phyloP scores from a whole-genome alignment of 176 grass and related monocot genomes.

The Oryza meridionalis region DNA sequence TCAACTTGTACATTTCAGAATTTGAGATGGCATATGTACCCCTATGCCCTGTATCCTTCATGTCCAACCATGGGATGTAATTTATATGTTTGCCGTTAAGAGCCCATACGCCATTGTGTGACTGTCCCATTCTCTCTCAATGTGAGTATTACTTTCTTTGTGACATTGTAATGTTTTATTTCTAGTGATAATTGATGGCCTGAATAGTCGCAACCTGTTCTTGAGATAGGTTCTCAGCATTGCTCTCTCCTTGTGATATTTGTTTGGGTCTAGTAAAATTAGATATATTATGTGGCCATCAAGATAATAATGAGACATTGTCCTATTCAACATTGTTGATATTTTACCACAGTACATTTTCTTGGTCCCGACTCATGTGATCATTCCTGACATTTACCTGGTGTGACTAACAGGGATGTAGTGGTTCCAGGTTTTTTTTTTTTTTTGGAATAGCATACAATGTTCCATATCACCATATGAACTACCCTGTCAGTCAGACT shows the following conservation, averaged over 20 bases:
- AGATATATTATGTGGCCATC: background rate
- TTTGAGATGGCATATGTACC: background rate
- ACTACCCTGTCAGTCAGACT: slow-evolving; percentile 21
- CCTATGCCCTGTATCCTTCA: background rate
- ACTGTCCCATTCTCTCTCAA: background rate
- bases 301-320: slow-evolving; percentile 34
- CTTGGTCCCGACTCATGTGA: background rate
- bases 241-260: slow-evolving; percentile 22
- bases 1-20: background rate
- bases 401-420: background rate
- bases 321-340: slow-evolving; percentile 14
- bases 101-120: background rate
- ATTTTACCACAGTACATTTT: slow-evolving; percentile 15
- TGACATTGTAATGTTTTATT: slow-evolving; percentile 6
- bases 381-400: slow-evolving; percentile 4
- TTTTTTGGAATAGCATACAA: background rate
- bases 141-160: background rate
- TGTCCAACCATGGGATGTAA: background rate
- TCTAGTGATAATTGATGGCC: slow-evolving; percentile 27
- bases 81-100: background rate
- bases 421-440: background rate
- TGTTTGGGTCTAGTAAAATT: slow-evolving; percentile 35
- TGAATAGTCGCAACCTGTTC: slow-evolving; percentile 17
- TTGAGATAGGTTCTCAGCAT: slow-evolving; percentile 17
- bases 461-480: slow-evolving; percentile 1